Base-by-base conservation (phyloP, 148 eudicot genomes). In the Polygonum maritimum region DNA sequence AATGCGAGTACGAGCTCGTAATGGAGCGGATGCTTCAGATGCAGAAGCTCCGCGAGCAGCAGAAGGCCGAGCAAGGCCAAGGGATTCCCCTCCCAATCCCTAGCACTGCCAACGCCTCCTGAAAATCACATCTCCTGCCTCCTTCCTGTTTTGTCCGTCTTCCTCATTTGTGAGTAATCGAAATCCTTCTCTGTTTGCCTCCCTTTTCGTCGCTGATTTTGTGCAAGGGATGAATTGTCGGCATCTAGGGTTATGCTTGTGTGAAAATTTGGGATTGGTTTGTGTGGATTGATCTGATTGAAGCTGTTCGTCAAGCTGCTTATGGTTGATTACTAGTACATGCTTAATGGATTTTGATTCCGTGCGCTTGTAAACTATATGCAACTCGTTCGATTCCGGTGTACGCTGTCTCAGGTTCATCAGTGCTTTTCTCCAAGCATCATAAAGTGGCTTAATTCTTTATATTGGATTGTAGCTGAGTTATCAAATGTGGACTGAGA, bases 1-100 rank as follows among this genome's bases (percentile, higher is more conserved):
- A 95, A 84, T 95, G 98, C 81, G 92, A 88, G 84, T 95, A 95
- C 82, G 98, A 95, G 82, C 98, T 95, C 65, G 94, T 95, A 48
- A 95, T 95, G 98, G 98, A 95, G 55, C 82, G 98, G 8, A 95
- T 95, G 96, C 94, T 95, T 58, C 88, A 83, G 76, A 89, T 92
- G 96, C 92, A 95, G 85, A 90, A 90, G 89, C 84, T 95, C 79
- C 86, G 87, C 1, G 81, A 88, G 75, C 83, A 85, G 51, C 82
- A 86, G 72, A 77, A 75, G 65, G 65, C 75, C 22, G 71, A 60
- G 41, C 82, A 81, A n/a, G 60, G 71, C 15, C 86, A 83, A 16
- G 76, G 85, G 38, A 85, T 91, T 75, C 86, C 97, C 78, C 88
- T 89, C 54, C 75, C 51, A 5, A 77, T 88, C 31, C 90, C 98